Conservation (phyloP, 257 asterid genomes). For the Lavandula angustifolia region DNA sequence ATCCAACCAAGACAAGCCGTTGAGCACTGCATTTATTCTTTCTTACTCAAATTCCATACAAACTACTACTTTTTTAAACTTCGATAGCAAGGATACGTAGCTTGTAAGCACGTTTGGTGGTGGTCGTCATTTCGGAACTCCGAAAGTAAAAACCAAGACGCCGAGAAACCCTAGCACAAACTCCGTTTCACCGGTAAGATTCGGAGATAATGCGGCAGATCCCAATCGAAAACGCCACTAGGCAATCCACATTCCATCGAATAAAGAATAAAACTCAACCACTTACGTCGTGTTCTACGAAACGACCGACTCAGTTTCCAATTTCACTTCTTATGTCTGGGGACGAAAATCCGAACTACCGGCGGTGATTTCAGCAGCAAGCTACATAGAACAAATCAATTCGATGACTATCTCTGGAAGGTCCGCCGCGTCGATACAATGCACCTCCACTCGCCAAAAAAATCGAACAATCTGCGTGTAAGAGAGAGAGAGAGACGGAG, state of each 20-base stretch:
- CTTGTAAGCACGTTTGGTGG: slow-evolving; percentile 98
- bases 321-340: slow-evolving; percentile 16
- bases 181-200: slow-evolving; percentile 32
- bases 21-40: slow-evolving; percentile 33
- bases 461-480: slow-evolving; percentile 9
- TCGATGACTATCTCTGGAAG: slow-evolving; percentile 13
- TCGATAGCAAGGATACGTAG: slow-evolving; percentile 80
- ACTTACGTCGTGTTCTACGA: slow-evolving; percentile 36
- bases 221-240: slow-evolving; percentile 30
- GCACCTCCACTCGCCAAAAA: slow-evolving; percentile 32
- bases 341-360: slow-evolving; percentile 6
- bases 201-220: slow-evolving; percentile 40
- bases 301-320: slow-evolving; percentile 26
- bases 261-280: slow-evolving; percentile 21
- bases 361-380: slow-evolving; percentile 18
- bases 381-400: slow-evolving; percentile 2
- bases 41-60: slow-evolving; percentile 21
- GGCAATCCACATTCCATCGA: slow-evolving; percentile 41
- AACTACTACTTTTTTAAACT: slow-evolving; percentile 17
- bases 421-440: slow-evolving; percentile 33
- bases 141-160: slow-evolving; percentile 30
- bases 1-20: slow-evolving; percentile 41
- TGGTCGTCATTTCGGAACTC: slow-evolving; percentile 57
- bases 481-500: slow-evolving; percentile 7
- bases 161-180: slow-evolving; percentile 46